Base-by-base conservation (phyloP, 106 monocot genomes). In the Posidonia australis region DNA sequence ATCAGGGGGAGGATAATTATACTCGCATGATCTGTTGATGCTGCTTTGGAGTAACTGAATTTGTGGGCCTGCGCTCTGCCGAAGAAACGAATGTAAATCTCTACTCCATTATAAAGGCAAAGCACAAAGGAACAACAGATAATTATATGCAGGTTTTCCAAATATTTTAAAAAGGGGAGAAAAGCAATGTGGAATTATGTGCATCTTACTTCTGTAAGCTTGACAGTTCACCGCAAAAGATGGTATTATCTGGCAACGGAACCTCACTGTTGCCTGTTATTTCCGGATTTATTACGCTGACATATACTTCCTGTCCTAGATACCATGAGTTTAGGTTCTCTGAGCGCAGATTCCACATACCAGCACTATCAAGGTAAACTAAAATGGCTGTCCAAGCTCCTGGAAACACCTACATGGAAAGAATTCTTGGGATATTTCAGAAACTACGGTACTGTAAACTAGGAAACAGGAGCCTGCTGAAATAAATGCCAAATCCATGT, bases 311-410 rank as follows among this genome's bases (percentile, higher is more conserved):
- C 66, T 74, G 74, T 20, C 74, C 74, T 11, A 66, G 23, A 74
- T 74, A 66, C 74, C 74, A 67, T 36, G 74, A 89, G 53, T 94
- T 79, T 46, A 94, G 62, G 54, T 89, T 94, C 60, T 86, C 76
- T 0, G 86, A 58, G 27, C 86, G 81, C 58, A 94, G 54, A 65
- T 94, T 94, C 93, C 93, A 94, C 47, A 94, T 86, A 13, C 93
- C 93, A 20, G 74, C 82, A 59, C 86, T 73, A 30, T 73, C 72
- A 19, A 73, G 72, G 44, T 29, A 73, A 29, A 73, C 65, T 22
- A 73, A 57, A 49, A 94, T 81, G 14, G 89, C 93, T 1, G 93
- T 89, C 93, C 93, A 94, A n/a, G 93, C 93, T 76, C 93, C 93
- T 58, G 93, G 86, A 62, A 80, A 65, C n/a, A 73, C 72, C 72